Conservation (phyloP, 495 filamentous ascomycete species). For the Penicillium manginii region DNA sequence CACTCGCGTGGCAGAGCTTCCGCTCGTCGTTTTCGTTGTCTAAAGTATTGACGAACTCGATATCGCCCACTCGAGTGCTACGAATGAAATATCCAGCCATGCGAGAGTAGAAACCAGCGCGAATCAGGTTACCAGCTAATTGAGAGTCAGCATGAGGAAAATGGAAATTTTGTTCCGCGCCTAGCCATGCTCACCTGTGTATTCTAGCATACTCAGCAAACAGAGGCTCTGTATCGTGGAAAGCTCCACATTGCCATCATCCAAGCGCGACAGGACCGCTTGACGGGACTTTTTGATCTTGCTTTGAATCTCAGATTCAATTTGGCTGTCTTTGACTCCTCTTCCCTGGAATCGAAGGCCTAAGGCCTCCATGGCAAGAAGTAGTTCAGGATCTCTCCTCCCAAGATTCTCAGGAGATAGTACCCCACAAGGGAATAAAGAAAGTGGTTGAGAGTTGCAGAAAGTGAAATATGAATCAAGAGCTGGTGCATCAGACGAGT, state of each 20-base stretch:
- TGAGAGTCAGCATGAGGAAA: not conserved
- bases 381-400: slow-evolving; percentile 36
- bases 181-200: slow-evolving; percentile 34
- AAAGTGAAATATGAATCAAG: slow-evolving; percentile 35
- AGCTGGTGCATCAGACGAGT: slow-evolving; percentile 4
- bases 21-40: slow-evolving; percentile 39
- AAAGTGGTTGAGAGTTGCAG: slow-evolving; percentile 46
- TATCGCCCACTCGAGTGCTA: slow-evolving; percentile 28
- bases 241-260: slow-evolving; percentile 40
- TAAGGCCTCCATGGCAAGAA: slow-evolving; percentile 41
- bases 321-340: slow-evolving; percentile 9
- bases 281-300: slow-evolving; percentile 35
- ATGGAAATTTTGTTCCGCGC: not conserved
- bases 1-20: slow-evolving; percentile 40
- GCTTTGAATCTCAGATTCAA: slow-evolving; percentile 20
- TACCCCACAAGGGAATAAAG: slow-evolving; percentile 35
- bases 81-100: slow-evolving; percentile 42
- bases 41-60: slow-evolving; percentile 25
- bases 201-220: slow-evolving; percentile 45
- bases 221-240: slow-evolving; percentile 48
- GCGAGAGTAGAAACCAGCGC: slow-evolving; percentile 40
- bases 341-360: slow-evolving; percentile 34
- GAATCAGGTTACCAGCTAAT: slow-evolving; percentile 39
- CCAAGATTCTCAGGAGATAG: slow-evolving; percentile 28
- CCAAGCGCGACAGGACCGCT: slow-evolving; percentile 36